Evolutionary conservation across 2,329 filamentous ascomycete genomes (phyloP).

Genomic region (Xylaria sp.): DNA sequence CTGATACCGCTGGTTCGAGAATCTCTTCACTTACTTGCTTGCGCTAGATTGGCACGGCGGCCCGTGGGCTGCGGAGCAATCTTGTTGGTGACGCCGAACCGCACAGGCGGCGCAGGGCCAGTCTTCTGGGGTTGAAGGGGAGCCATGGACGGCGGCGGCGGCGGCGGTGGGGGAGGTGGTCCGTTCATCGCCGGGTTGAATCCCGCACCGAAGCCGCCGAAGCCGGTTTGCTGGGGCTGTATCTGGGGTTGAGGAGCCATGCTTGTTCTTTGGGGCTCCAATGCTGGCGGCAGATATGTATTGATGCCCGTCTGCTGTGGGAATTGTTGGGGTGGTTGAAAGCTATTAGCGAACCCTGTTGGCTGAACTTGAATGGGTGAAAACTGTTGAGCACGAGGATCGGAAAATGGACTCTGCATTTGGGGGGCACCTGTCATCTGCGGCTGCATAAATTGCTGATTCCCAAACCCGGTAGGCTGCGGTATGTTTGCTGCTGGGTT

Average conservation of each 20-base stretch:
- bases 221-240: constrained; percentile 62
- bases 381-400: constrained; percentile 57
- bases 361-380: constrained; percentile 68
- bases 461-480: constrained; percentile 53
- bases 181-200: constrained; percentile 61
- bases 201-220: constrained; percentile 59
- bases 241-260: constrained; percentile 55
- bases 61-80: constrained; percentile 88
- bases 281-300: constrained; percentile 66
- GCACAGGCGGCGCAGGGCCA: constrained; percentile 85
- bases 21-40: constrained; percentile 84
- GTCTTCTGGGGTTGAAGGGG: constrained; percentile 82
- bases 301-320: constrained; percentile 68
- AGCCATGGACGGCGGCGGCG: constrained; percentile 67
- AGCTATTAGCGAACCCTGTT: constrained; percentile 67
- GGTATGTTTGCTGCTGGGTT: constrained; percentile 51
- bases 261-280: constrained; percentile 70
- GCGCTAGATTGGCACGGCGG: constrained; percentile 85
- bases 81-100: constrained; percentile 86
- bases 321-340: constrained; percentile 51
- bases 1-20: constrained; percentile 25
- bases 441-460: constrained; percentile 58
- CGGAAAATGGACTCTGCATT: constrained; percentile 56
- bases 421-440: constrained; percentile 55
- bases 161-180: constrained; percentile 60